Base-by-base conservation (phyloP, 179 eudicot genomes). In the Corrigiola litoralis region DNA sequence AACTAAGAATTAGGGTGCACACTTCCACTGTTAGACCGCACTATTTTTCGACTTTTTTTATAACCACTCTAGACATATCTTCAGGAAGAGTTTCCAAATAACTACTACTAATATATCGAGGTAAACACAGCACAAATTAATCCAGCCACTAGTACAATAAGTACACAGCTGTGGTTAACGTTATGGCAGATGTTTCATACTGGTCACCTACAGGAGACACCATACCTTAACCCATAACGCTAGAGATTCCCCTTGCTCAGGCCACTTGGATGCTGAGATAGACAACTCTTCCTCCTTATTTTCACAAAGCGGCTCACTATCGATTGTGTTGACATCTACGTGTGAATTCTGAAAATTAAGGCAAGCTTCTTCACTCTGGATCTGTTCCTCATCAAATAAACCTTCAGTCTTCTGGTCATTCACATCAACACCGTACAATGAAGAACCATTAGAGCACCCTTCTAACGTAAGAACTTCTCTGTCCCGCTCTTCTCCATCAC, bases 161-260 rank as follows among this genome's bases (percentile, higher is more conserved):
- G 6, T 40, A 34, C 58, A 49, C 28, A 54, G 44, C 27, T 42
- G 45, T 9, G 42, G 23, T 14, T 33, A 34, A 36, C 44, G 14
- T 14, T 5, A 50, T 34, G 13, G 68, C 45, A 58, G 46, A 65
- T 44, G n/a, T 36, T 6, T 69, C 20, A 6, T 9, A 21, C 33
- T 20, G 7, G 60, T 14, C 17, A 49, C 36, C 27, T 9, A 45
- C 47, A n/a, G 12, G 51, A 53, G 36, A 48, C 37, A 47, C 24
- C 18, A 29, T 85, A 94, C 99, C 99, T 90, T 90, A 38, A 94
- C 97, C 99, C 99, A 94, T 64, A 94, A 88, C 58, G 99, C 84
- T 62, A 83, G 69, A 63, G 96, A 70, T 73, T 86, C 90, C 79
- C 82, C 94, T 38, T 63, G 74, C 63, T 84, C 88, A 0, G 87